These are phyloP conservation scores for Boletus patriciae DNA, from an alignment of 768 basidiomycete genomes.

Conservation along the genomic window DNA sequence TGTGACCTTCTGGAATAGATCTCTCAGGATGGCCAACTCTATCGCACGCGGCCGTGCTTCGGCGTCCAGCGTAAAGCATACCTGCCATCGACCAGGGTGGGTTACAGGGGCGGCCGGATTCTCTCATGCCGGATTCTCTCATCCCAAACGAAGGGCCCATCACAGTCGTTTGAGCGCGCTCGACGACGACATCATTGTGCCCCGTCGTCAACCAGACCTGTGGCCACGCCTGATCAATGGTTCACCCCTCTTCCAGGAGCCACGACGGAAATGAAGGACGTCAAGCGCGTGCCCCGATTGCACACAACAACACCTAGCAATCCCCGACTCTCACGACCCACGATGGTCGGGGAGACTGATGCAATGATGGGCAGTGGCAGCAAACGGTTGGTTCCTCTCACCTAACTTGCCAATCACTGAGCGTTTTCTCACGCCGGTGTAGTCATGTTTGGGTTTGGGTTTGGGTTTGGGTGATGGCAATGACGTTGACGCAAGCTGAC, in stretches of 20 bases:
- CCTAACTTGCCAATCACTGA: no score
- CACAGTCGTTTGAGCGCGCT: neutral
- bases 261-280: conserved; percentile 11
- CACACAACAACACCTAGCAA: neutral
- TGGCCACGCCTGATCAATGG: neutral
- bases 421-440: neutral
- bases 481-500: neutral
- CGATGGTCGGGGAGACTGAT: conserved; percentile 1
- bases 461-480: no score
- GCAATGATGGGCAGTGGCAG: neutral
- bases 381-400: no score
- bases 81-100: conserved; percentile 1
- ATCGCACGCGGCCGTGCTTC: neutral
- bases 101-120: neutral
- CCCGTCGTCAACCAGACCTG: conserved; percentile 4
- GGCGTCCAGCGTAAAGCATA: neutral
- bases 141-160: neutral
- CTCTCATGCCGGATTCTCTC: neutral
- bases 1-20: neutral
- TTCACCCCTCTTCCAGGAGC: neutral
- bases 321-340: conserved; percentile 6
- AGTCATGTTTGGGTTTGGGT: neutral
- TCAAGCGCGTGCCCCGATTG: conserved; percentile 1
- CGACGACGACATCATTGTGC: neutral
- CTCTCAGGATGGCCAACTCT: neutral